Conservation (phyloP, 2,329 filamentous ascomycete genomes). For the Davidsoniella eucalypti region DNA sequence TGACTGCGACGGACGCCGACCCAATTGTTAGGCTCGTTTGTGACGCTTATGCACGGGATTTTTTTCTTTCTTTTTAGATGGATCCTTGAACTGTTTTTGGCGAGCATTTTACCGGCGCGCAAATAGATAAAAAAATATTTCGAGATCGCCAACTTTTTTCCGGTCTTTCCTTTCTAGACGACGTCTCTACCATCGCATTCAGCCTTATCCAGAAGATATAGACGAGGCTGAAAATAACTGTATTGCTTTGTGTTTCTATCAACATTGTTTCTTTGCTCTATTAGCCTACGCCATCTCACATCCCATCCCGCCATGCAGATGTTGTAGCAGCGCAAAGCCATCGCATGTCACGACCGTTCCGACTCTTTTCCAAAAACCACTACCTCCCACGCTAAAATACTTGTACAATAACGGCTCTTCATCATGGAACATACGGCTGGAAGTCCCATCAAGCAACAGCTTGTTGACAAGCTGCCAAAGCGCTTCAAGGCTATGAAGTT, state of each 20-base stretch:
- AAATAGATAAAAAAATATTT: not conserved
- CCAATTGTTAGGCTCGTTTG: slow-evolving; percentile 1
- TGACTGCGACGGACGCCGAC: slow-evolving; percentile 7
- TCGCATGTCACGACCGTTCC: not conserved
- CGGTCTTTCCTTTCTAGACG: not conserved
- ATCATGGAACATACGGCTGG: slow-evolving; percentile 16
- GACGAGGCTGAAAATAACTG: slow-evolving; percentile 2
- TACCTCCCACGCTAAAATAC: not conserved
- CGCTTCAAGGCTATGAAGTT: slow-evolving; percentile 89
- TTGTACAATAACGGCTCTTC: not conserved
- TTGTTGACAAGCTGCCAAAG: slow-evolving; percentile 76
- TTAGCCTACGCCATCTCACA: not conserved
- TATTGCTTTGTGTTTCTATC: not conserved
- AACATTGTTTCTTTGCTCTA: not conserved
- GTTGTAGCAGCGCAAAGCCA: slow-evolving; percentile 10
- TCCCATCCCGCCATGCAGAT: slow-evolving; percentile 10
- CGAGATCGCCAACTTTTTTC: not conserved
- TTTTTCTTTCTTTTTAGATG: slow-evolving; percentile 2
- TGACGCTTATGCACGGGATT: slow-evolving; percentile 9
- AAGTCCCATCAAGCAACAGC: slow-evolving; percentile 59
- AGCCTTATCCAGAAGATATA: not conserved
- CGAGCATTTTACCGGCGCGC: not conserved
- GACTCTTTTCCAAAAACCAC: not conserved
- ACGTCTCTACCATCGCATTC: not conserved
- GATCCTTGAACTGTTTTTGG: not conserved